Evolutionary conservation across 257 asterid species (phyloP).

Genomic region (Phtheirospermum japonicum): DNA sequence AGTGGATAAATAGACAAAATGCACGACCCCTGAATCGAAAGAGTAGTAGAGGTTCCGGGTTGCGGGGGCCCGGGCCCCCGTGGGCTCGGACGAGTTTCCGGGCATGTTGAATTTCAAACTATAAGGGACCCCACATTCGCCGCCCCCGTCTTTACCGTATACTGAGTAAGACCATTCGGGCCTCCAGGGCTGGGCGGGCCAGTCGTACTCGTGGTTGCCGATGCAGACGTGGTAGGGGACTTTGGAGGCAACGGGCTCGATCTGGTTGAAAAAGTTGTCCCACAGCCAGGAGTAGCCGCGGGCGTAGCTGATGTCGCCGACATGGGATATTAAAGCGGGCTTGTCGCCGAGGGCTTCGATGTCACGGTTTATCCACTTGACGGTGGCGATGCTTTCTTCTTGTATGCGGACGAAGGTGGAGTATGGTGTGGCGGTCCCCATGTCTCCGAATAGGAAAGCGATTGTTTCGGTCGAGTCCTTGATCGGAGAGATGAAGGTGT

Average conservation of each 20-base stretch:
- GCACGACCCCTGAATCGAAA: conserved; percentile 75
- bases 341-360: conserved; percentile 73
- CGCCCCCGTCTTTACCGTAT: conserved; percentile 84
- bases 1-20: conserved; percentile 81
- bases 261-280: conserved; percentile 85
- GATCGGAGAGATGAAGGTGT: conserved; percentile 62
- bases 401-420: conserved; percentile 65
- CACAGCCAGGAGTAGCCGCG: conserved; percentile 94
- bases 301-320: conserved; percentile 97
- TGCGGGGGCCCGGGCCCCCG: conserved; percentile 73
- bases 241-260: conserved; percentile 71
- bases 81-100: conserved; percentile 77
- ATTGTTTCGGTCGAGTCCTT: conserved; percentile 53
- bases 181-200: conserved; percentile 91
- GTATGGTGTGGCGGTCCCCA: conserved; percentile 95
- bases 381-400: conserved; percentile 70
- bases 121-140: conserved; percentile 94
- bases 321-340: conserved; percentile 80
- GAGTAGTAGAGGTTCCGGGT: conserved; percentile 84
- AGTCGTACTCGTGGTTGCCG: conserved; percentile 92
- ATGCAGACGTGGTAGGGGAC: conserved; percentile 91
- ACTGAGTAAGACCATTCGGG: conserved; percentile 71
- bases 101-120: conserved; percentile 88
- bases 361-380: conserved; percentile 83
- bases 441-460: conserved; percentile 92